Conservation (phyloP, 2,329 filamentous ascomycete genomes). For the Pseudocercospora fuligena region DNA sequence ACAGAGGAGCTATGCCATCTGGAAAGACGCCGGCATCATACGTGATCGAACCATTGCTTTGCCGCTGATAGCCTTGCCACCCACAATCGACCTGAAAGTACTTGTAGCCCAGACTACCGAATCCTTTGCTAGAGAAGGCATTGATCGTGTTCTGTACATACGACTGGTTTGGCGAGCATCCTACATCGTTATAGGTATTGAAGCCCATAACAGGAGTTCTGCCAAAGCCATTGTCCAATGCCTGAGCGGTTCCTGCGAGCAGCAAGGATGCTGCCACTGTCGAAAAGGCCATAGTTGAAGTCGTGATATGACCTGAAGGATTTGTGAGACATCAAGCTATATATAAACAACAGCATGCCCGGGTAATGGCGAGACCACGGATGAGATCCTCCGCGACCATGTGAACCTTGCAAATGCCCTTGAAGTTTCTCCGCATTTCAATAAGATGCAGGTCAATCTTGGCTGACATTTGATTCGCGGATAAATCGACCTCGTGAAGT, state of each 20-base stretch:
- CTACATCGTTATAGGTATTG: constrained; percentile 37
- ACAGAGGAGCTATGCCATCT: constrained; percentile 55
- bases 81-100: constrained; percentile 65
- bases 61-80: constrained; percentile 51
- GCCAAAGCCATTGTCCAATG: constrained; percentile 37
- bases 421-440: constrained; percentile 10
- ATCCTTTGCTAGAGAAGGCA: constrained; percentile 25
- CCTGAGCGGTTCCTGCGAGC: constrained; percentile 14
- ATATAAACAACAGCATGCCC: not conserved
- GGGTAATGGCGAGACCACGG: constrained; percentile 7
- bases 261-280: constrained; percentile 7
- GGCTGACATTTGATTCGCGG: not conserved
- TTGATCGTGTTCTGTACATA: constrained; percentile 30
- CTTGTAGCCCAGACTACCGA: constrained; percentile 52
- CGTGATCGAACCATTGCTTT: constrained; percentile 52
- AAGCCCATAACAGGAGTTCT: constrained; percentile 36
- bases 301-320: not conserved
- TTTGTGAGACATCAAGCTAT: not conserved
- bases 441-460: not conserved
- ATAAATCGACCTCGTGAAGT: constrained; percentile 5
- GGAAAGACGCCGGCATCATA: constrained; percentile 59
- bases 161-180: constrained; percentile 31
- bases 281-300: not conserved
- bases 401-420: not conserved
- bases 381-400: not conserved